A percentile compares a stretch with the other conserved stretches of the same genome.
Evolutionary conservation across 2,329 filamentous ascomycete species (phyloP).

Genomic region (Xylariaceae sp.): DNA sequence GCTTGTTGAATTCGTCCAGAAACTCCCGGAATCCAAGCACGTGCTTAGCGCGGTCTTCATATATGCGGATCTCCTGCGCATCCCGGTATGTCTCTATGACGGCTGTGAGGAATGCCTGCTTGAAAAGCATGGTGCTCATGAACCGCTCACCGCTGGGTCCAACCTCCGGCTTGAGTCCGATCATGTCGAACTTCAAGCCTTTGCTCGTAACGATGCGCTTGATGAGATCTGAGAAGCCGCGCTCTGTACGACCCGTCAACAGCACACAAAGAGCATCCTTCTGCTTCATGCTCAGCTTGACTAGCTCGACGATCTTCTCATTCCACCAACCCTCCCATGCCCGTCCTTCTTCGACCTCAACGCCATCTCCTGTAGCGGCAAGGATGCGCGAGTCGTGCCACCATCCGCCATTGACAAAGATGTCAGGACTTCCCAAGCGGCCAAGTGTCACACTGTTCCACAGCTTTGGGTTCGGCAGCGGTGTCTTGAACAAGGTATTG

Average conservation of each 20-base stretch:
- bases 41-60: slow-evolving; percentile 62
- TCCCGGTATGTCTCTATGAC: slow-evolving; percentile 80
- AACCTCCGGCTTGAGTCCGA: slow-evolving; percentile 78
- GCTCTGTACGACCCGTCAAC: slow-evolving; percentile 79
- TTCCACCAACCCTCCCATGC: slow-evolving; percentile 98
- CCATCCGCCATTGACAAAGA: slow-evolving; percentile 83
- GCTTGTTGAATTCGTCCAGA: slow-evolving; percentile 69
- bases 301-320: slow-evolving; percentile 77
- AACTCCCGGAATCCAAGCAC: slow-evolving; percentile 82
- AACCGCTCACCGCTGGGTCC: slow-evolving; percentile 78
- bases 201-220: slow-evolving; percentile 75
- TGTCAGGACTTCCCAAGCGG: slow-evolving; percentile 67
- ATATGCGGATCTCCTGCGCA: slow-evolving; percentile 76
- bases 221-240: slow-evolving; percentile 70
- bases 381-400: slow-evolving; percentile 92
- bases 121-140: slow-evolving; percentile 81
- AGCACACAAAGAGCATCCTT: slow-evolving; percentile 80
- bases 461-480: slow-evolving; percentile 79
- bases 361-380: slow-evolving; percentile 75
- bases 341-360: slow-evolving; percentile 72
- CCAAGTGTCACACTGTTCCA: slow-evolving; percentile 80
- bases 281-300: slow-evolving; percentile 74
- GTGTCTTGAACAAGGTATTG: slow-evolving; percentile 90
- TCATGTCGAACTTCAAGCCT: slow-evolving; percentile 78
- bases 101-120: slow-evolving; percentile 74